Evolutionary conservation across 257 asterid species (phyloP).

Genomic region (Jacaranda mimosifolia): DNA sequence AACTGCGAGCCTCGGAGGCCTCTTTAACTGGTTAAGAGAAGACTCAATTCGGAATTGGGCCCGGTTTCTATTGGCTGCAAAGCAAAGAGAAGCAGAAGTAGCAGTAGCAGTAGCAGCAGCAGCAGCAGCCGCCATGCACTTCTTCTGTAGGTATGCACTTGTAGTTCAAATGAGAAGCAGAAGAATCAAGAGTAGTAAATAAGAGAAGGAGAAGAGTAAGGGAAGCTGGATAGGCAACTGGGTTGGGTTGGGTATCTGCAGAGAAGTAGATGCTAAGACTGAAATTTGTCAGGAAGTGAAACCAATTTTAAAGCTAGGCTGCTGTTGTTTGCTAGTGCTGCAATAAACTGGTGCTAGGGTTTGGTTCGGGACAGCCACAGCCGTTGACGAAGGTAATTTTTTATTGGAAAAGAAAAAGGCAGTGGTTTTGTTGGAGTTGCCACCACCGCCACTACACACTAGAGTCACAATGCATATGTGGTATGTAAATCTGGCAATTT

Average conservation of each 20-base stretch:
- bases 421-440: no score
- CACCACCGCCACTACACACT: no score
- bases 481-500: no score
- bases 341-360: background rate
- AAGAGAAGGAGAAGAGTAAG: background rate
- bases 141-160: background rate
- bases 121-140: conserved; percentile 60
- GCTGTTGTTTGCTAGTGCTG: conserved; percentile 16
- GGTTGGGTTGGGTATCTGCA: conserved; percentile 30
- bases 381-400: no score
- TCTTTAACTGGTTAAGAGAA: conserved; percentile 45
- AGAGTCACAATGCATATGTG: no score
- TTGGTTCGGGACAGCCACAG: no score
- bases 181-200: background rate
- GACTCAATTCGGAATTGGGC: conserved; percentile 40
- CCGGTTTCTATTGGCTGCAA: conserved; percentile 57
- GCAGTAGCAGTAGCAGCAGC: conserved; percentile 62
- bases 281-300: conserved; percentile 36
- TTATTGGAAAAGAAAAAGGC: no score
- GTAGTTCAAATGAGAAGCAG: background rate
- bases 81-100: conserved; percentile 55
- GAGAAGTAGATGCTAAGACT: conserved; percentile 37
- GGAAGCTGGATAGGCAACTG: background rate
- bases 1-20: conserved; percentile 52
- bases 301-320: conserved; percentile 34